Percentiles rank a stretch among this genome's conserved stretches.
Evolutionary conservation across 2,329 filamentous ascomycete genomes (phyloP).

Genomic region (Monilinia fructigena): DNA sequence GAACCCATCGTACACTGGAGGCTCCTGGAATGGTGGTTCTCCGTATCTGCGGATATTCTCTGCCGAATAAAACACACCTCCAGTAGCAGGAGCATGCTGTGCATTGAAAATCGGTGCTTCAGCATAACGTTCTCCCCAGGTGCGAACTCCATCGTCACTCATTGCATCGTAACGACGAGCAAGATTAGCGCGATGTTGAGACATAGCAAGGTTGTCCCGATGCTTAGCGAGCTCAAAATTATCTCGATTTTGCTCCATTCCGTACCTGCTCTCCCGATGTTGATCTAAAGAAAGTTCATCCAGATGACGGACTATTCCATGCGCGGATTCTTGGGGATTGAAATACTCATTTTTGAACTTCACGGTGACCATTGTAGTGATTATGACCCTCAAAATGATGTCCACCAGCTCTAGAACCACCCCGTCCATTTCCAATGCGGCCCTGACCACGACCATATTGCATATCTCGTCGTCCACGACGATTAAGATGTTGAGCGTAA

Average conservation of each 20-base stretch:
- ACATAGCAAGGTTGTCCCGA: no score
- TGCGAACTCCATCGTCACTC: no score
- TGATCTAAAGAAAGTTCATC: not conserved
- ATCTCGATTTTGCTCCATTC: no score
- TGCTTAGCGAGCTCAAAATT: no score
- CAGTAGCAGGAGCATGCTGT: no score
- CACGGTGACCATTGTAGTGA: not conserved
- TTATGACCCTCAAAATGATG: not conserved
- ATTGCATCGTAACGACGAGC: no score
- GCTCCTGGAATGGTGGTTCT: not conserved
- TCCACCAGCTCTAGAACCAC: not conserved
- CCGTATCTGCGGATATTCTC: not conserved
- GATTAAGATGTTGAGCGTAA: slow-evolving; percentile 6
- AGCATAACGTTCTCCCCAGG: no score
- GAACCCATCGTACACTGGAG: not conserved
- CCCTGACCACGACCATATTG: slow-evolving; percentile 11
- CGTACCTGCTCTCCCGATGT: not conserved
- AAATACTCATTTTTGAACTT: not conserved
- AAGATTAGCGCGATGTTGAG: no score
- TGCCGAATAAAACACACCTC: no score
- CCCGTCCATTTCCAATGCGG: not conserved
- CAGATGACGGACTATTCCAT: no score
- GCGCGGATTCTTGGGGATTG: not conserved
- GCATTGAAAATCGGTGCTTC: no score
- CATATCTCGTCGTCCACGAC: slow-evolving; percentile 2